Percentiles rank a stretch among this genome's conserved stretches.
Conservation (phyloP, 768 basidiomycete genomes). For the Phylloporus arenicola region DNA sequence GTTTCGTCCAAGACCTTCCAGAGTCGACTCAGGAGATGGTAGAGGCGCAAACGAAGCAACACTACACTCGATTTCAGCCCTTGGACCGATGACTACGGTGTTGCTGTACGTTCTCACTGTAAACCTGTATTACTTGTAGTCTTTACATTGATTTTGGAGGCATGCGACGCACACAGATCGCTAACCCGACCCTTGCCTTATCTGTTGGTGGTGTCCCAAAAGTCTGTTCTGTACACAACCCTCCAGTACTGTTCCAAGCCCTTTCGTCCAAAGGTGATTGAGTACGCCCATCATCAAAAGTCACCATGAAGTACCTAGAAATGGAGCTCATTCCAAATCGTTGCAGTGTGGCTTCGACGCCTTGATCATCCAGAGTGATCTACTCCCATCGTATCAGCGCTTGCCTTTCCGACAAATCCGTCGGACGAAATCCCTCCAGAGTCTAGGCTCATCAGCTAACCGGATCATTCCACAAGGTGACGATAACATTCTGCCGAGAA, state of each 20-base stretch:
- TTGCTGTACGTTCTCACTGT: slow-evolving; percentile 3
- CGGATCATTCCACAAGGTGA: too few relatives aligned
- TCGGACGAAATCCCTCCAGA: too few relatives aligned
- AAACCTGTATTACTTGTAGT: slow-evolving; percentile 1
- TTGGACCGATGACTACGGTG: slow-evolving; percentile 32
- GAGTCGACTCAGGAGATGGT: slow-evolving; percentile 93
- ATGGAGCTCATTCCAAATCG: too few relatives aligned
- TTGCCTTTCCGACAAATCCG: too few relatives aligned
- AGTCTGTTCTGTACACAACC: background rate
- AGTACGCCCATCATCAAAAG: too few relatives aligned
- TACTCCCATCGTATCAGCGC: too few relatives aligned
- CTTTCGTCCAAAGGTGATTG: too few relatives aligned
- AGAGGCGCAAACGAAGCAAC: slow-evolving; percentile 78
- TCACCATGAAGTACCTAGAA: too few relatives aligned
- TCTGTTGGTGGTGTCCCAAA: background rate
- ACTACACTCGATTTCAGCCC: slow-evolving; percentile 79
- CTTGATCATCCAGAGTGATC: background rate
- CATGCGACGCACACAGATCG: background rate
- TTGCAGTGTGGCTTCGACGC: background rate
- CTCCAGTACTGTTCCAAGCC: too few relatives aligned
- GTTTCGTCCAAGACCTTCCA: slow-evolving; percentile 77
- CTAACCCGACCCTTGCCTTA: background rate
- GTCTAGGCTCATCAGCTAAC: too few relatives aligned
- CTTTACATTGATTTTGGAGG: background rate
- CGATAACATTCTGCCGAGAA: background rate